phyloP scores from a whole-genome alignment of 2,329 filamentous ascomycete genomes.

The Epichloe glyceriae region DNA sequence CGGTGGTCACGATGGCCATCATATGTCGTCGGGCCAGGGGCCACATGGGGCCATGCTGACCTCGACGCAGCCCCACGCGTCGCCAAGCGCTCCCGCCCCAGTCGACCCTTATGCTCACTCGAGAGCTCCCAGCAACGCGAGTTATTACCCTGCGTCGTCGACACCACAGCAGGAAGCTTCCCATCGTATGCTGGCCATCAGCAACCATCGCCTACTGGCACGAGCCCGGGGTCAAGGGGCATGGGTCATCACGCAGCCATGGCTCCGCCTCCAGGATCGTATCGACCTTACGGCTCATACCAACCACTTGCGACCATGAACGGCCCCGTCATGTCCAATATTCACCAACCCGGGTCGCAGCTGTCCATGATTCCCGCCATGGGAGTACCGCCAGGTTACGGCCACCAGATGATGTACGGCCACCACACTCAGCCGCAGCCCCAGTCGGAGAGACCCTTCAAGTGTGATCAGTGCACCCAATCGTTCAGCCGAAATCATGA shows the following conservation, averaged over 20 bases:
- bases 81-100: constrained; percentile 39
- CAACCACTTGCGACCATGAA: constrained; percentile 48
- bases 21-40: constrained; percentile 18
- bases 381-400: constrained; percentile 38
- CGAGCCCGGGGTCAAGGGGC: constrained; percentile 24
- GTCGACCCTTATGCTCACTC: constrained; percentile 41
- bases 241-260: constrained; percentile 23
- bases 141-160: constrained; percentile 45
- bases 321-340: constrained; percentile 63
- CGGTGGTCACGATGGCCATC: constrained; percentile 20
- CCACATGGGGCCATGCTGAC: constrained; percentile 14
- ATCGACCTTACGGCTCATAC: constrained; percentile 30
- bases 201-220: constrained; percentile 35
- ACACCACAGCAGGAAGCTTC: constrained; percentile 34
- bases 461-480: constrained; percentile 83
- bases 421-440: constrained; percentile 34
- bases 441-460: constrained; percentile 74
- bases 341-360: constrained; percentile 58
- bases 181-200: constrained; percentile 27
- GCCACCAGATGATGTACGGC: constrained; percentile 49
- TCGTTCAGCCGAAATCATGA: constrained; percentile 96
- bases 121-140: constrained; percentile 43
- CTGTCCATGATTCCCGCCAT: constrained; percentile 57
- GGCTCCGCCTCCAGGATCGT: constrained; percentile 36
- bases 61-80: constrained; percentile 31